phyloP scores from a whole-genome alignment of 345 rosid species.

The Fremontodendron californicum region DNA sequence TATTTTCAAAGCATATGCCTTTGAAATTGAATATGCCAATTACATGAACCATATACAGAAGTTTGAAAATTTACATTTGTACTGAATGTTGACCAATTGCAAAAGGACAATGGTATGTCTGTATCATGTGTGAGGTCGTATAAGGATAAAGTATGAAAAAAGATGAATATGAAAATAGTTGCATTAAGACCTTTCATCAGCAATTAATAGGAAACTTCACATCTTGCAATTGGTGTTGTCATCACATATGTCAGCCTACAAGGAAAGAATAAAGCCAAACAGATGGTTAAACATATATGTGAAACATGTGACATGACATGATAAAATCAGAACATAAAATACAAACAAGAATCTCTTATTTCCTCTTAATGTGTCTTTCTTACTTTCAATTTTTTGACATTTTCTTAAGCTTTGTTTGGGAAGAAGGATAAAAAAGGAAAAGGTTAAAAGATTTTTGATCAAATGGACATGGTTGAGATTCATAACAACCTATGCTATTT shows the following conservation, averaged over 20 bases:
- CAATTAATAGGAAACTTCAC: constrained; percentile 23
- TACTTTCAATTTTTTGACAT: too few relatives aligned
- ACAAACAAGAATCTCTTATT: not conserved
- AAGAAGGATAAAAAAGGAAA: too few relatives aligned
- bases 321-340: not conserved
- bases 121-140: not conserved
- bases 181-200: not conserved
- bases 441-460: too few relatives aligned
- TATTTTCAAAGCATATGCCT: not conserved
- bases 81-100: not conserved
- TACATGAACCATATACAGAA: not conserved
- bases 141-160: not conserved
- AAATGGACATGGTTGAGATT: not conserved
- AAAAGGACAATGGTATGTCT: not conserved
- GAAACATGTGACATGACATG: not conserved
- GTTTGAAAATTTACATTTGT: not conserved
- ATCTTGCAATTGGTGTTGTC: constrained; percentile 49
- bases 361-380: not conserved
- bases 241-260: constrained; percentile 54
- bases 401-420: too few relatives aligned
- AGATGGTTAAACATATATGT: not conserved
- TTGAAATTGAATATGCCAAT: not conserved
- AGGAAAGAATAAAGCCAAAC: constrained; percentile 2
- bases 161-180: not conserved
- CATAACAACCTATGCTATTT: not conserved